Percentiles rank a stretch among this genome's conserved stretches.
Conservation (phyloP, 1,139 yeast genomes). For the Lodderomyces jiufengensis region DNA sequence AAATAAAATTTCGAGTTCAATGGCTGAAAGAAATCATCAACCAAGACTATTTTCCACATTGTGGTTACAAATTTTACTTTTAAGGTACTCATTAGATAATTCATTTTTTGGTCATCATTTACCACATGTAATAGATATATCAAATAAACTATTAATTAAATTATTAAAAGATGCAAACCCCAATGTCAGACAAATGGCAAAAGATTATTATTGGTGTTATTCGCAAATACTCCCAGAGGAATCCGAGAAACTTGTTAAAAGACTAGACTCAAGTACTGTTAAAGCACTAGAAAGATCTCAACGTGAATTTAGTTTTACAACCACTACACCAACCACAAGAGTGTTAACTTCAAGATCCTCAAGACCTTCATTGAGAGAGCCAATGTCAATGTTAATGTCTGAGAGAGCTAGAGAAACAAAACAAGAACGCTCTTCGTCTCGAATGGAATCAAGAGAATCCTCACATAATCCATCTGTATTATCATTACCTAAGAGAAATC, state of each 20-base stretch:
- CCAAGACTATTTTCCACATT: conserved; percentile 68
- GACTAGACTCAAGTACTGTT: conserved; percentile 33
- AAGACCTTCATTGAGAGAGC: conserved; percentile 32
- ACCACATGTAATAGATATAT: conserved; percentile 39
- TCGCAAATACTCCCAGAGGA: conserved; percentile 46
- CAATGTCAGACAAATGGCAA: conserved; percentile 70
- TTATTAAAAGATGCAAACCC: conserved; percentile 81
- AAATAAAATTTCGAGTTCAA: conserved; percentile 47
- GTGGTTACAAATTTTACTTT: conserved; percentile 64
- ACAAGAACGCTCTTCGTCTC: conserved; percentile 24
- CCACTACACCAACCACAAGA: conserved; percentile 8
- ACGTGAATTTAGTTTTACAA: conserved; percentile 26
- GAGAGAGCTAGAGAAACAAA: conserved; percentile 33
- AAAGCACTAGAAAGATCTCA: conserved; percentile 44
- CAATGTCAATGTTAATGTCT: conserved; percentile 19
- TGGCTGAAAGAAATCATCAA: conserved; percentile 65
- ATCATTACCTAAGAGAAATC: conserved; percentile 7
- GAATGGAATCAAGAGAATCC: conserved; percentile 11
- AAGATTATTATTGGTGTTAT: conserved; percentile 72
- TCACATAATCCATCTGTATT: neutral
- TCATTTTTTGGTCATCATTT: conserved; percentile 36
- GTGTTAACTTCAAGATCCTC: conserved; percentile 10
- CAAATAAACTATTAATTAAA: conserved; percentile 52
- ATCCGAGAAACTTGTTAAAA: conserved; percentile 52
- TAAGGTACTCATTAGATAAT: conserved; percentile 32